phyloP scores from a whole-genome alignment of 805 yeast genomes.

The Candida bentonensis region DNA sequence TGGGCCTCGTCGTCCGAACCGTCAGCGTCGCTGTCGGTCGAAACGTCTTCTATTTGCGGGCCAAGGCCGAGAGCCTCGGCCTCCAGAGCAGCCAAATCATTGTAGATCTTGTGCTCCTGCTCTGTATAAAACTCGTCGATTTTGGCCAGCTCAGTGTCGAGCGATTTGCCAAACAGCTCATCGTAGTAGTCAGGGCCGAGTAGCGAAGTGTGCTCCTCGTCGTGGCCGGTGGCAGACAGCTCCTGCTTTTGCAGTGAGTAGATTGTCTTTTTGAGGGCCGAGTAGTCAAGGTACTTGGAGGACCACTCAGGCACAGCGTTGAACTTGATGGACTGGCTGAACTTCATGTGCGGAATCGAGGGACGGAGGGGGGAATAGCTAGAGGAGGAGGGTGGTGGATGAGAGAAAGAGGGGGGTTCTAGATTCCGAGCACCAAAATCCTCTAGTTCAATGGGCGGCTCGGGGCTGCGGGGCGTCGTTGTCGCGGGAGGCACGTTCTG shows the following conservation, averaged over 20 bases:
- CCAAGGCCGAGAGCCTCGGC: constrained; percentile 29
- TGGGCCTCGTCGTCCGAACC: constrained; percentile 3
- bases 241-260: constrained; percentile 67
- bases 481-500: too few species aligned
- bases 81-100: constrained; percentile 42
- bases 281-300: constrained; percentile 78
- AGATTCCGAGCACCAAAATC: too few species aligned
- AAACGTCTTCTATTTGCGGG: constrained; percentile 22
- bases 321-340: constrained; percentile 87
- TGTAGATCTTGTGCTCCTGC: constrained; percentile 47
- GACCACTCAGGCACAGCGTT: constrained; percentile 99
- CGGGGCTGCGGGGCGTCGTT: too few species aligned
- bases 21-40: constrained; percentile 7
- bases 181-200: constrained; percentile 32
- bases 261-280: constrained; percentile 71
- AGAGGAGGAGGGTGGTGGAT: too few species aligned
- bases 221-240: constrained; percentile 15
- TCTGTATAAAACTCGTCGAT: constrained; percentile 59
- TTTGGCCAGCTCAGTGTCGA: constrained; percentile 64
- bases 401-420: too few species aligned
- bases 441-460: too few species aligned
- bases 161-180: constrained; percentile 49
- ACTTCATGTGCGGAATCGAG: constrained; percentile 75
- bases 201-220: constrained; percentile 18
- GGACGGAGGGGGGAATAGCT: constrained; percentile 3